Evolutionary conservation across 306 rosid genomes (phyloP), one percentile per base, ranked within the genome.

Genomic region (Vicia villosa): DNA sequence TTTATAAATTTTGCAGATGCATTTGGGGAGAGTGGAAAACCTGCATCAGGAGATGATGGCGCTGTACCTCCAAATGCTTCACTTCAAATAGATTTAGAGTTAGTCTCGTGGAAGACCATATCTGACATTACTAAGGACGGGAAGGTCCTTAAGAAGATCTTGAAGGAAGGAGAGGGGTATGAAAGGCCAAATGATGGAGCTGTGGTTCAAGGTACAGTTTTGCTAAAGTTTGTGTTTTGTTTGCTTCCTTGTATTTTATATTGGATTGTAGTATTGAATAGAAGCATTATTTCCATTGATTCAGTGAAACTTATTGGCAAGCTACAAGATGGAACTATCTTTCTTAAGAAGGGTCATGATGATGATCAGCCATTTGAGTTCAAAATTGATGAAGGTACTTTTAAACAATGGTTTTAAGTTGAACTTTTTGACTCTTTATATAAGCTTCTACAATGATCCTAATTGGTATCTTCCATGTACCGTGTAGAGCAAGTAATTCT

Each of bases 131-230:
- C 91, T 3, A 85, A 84, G 64, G 97, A 94, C 70, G 83, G 71
- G 75, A 94, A 90, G 80, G 92, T 90, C 69, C 81, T 90, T 11
- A 94, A 94, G 80, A 94, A 90, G 82, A 84, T 88, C 4, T 68
- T 94, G 74, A 88, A 88, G 74, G 98, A 94, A 73, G 97, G 96
- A 16, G 98, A 90, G 79, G 96, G 93, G 14, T 94, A 81, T 49
- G 97, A 90, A 62, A 85, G 91, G 46, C 97, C 98, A 28, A 94
- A 88, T 67, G 98, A 90, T 21, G 97, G 97, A 63, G 83, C 96
- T 60, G 75, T 78, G 30, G 97, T 90, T 42, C 85, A 77, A 70
- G 79, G 97, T 90, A 41, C 63, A 77, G 68, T 26, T 59, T 42
- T 15, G 24, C 34, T 4, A 2, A 16, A 16, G 10, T 13, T 10